phyloP scores from a whole-genome alignment of 176 grass and related monocot genomes.

The Secale cereale region DNA sequence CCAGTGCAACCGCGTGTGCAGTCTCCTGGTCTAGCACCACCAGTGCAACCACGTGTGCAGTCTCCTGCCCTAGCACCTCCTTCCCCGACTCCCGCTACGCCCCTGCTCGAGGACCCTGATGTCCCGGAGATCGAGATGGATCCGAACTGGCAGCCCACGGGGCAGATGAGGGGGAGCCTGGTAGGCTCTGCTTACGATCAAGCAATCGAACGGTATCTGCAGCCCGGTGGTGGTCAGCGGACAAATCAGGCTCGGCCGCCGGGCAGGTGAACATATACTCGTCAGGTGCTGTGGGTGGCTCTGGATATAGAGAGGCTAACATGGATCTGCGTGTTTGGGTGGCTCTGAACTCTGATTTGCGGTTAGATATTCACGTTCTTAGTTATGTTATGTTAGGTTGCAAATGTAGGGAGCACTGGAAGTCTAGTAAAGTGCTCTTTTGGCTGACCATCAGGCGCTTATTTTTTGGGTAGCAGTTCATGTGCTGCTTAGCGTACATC shows the following conservation, averaged over 20 bases:
- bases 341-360: neutral
- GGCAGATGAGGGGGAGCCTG: conserved; percentile 86
- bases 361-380: neutral
- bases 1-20: no score
- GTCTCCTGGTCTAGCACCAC: neutral
- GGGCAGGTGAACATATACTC: neutral
- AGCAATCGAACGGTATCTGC: conserved; percentile 54
- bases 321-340: neutral
- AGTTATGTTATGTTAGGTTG: neutral
- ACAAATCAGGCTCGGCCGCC: conserved; percentile 8
- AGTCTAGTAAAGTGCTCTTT: neutral
- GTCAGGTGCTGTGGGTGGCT: neutral
- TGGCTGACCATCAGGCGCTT: neutral
- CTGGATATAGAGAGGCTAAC: neutral
- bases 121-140: conserved; percentile 42
- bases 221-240: conserved; percentile 22
- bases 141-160: conserved; percentile 65
- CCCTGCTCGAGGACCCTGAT: conserved; percentile 8
- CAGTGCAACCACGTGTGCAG: neutral
- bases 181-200: conserved; percentile 65
- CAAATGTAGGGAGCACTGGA: neutral
- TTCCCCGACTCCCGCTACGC: neutral
- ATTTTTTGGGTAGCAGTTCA: neutral
- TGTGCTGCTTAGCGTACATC: neutral
- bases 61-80: neutral